Evolutionary conservation across 345 rosid species (phyloP).

Genomic region (Eucalyptus decipiens): DNA sequence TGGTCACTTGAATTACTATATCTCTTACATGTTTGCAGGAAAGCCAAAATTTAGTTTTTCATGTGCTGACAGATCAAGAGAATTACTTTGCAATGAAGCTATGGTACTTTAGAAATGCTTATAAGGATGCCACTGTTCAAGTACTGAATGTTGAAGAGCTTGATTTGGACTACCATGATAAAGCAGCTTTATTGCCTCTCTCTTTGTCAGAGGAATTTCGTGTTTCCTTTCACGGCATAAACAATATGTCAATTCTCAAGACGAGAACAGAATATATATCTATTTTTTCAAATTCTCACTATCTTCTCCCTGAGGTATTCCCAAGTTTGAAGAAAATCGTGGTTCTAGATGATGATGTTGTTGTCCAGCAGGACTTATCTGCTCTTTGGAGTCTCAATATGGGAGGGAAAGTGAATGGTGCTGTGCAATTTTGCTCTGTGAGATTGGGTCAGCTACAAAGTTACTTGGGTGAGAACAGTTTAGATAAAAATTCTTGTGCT

Average conservation of each 20-base stretch:
- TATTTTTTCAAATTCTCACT: constrained; percentile 65
- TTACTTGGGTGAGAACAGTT: constrained; percentile 27
- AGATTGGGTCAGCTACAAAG: constrained; percentile 51
- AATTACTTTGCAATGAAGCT: constrained; percentile 81
- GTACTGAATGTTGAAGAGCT: constrained; percentile 63
- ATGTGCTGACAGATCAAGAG: constrained; percentile 80
- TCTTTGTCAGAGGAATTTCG: constrained; percentile 79
- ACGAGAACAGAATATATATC: constrained; percentile 61
- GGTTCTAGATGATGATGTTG: constrained; percentile 87
- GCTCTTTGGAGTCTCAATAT: constrained; percentile 59
- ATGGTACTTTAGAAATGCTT: constrained; percentile 71
- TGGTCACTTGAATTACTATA: constrained; percentile 46
- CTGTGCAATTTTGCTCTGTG: constrained; percentile 58
- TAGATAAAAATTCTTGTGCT: constrained; percentile 37
- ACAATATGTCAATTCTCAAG: constrained; percentile 15
- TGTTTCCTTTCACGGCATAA: constrained; percentile 36
- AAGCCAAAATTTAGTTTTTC: constrained; percentile 67
- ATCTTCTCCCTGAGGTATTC: constrained; percentile 70
- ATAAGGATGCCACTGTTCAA: constrained; percentile 48
- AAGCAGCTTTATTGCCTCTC: constrained; percentile 25
- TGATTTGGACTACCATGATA: constrained; percentile 18
- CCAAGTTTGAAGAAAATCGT: constrained; percentile 51
- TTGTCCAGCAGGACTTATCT: constrained; percentile 78
- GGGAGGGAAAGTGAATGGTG: constrained; percentile 80
- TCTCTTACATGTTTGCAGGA: constrained; percentile 50